Conservation (phyloP, 2,329 filamentous ascomycete genomes). For the Fusarium paranaense region DNA sequence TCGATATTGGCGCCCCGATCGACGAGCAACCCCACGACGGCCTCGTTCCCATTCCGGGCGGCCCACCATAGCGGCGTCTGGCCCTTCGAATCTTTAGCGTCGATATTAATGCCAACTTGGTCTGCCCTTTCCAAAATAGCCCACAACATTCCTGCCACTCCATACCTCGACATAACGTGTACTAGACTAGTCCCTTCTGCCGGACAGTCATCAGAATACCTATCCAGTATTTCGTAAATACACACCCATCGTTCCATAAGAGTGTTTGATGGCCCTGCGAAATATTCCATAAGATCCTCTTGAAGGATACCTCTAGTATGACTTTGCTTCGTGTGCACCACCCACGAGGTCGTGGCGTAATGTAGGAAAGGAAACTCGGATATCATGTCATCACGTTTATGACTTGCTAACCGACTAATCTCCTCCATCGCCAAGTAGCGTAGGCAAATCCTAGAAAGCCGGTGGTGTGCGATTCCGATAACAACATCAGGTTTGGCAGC, state of each 20-base stretch:
- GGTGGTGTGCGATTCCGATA: neutral
- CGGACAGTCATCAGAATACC: neutral
- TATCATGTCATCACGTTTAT: too few relatives aligned
- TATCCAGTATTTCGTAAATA: neutral
- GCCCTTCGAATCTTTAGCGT: neutral
- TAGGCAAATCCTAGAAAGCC: neutral
- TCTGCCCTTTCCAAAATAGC: neutral
- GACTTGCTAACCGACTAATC: neutral
- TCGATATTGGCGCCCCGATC: too few relatives aligned
- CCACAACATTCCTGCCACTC: neutral
- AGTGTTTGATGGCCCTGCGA: neutral
- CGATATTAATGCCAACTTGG: neutral
- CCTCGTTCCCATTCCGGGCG: neutral
- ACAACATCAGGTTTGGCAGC: too few relatives aligned
- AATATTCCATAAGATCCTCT: neutral
- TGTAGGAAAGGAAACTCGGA: neutral
- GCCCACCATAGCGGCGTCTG: neutral
- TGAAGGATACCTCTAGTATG: neutral
- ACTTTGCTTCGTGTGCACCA: neutral
- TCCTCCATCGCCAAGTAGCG: neutral
- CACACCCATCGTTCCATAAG: neutral
- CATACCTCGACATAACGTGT: neutral
- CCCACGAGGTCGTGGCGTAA: neutral
- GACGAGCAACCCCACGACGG: neutral
- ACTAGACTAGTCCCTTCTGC: neutral